These are phyloP conservation scores for Diutina mesorugosa DNA, from an alignment of 1,139 yeast species.

Conservation along the genomic window DNA sequence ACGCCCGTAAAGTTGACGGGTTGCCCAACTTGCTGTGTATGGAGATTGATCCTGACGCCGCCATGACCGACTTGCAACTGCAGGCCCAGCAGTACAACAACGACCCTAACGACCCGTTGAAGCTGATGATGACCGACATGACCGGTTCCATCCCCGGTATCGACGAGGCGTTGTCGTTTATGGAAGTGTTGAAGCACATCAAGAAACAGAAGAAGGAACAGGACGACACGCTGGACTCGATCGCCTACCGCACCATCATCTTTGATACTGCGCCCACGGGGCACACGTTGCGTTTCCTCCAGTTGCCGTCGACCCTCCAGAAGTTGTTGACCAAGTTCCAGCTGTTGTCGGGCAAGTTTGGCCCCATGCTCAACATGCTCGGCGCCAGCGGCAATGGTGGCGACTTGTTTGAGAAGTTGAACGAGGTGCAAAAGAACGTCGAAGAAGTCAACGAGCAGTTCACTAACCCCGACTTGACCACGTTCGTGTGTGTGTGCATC, in stretches of 20 bases:
- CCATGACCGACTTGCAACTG: conserved; percentile 77
- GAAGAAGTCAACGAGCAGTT: conserved; percentile 87
- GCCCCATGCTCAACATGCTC: conserved; percentile 76
- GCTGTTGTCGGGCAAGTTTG: conserved; percentile 74
- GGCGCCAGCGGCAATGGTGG: conserved; percentile 51
- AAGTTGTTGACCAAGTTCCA: conserved; percentile 78
- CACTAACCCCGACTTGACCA: conserved; percentile 90
- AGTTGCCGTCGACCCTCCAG: conserved; percentile 83
- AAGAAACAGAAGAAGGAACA: conserved; percentile 47
- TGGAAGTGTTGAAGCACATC: conserved; percentile 95
- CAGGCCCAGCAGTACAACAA: conserved; percentile 42
- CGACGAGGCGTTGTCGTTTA: conserved; percentile 93
- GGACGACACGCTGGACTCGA: conserved; percentile 22
- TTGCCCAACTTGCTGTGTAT: conserved; percentile 80
- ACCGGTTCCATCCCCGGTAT: conserved; percentile 96
- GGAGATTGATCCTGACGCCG: conserved; percentile 97
- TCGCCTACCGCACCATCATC: conserved; percentile 70
- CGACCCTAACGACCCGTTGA: conserved; percentile 50
- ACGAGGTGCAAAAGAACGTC: conserved; percentile 72
- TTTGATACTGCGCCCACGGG: conserved; percentile 99
- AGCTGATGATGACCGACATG: conserved; percentile 74
- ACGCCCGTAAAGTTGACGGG: conserved; percentile 88
- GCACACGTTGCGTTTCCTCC: conserved; percentile 87
- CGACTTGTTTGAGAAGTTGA: conserved; percentile 72
- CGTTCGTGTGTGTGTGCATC: conserved; percentile 94